These are phyloP conservation scores for Leptomonas pyrrhocoris DNA, from an alignment of 208 protist genomes.

Conservation along the genomic window DNA sequence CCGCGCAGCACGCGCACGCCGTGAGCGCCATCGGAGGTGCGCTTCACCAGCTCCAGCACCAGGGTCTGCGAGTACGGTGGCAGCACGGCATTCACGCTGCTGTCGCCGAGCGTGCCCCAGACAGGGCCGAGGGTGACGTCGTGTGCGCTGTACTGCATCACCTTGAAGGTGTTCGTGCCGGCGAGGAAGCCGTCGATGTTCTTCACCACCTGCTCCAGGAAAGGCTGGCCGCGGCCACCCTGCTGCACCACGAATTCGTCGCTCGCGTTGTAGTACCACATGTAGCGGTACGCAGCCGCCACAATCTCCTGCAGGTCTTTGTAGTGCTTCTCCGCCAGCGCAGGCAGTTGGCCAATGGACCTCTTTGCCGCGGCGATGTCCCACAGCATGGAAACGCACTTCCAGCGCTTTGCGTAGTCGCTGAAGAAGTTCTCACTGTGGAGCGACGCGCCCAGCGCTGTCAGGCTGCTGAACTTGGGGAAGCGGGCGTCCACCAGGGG, in stretches of 20 bases:
- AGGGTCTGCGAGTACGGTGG: conserved; percentile 48
- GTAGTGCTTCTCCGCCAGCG: conserved; percentile 22
- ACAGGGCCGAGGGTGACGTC: conserved; percentile 37
- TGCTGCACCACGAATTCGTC: conserved; percentile 31
- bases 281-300: conserved; percentile 6
- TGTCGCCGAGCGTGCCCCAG: conserved; percentile 42
- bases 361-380: conserved; percentile 49
- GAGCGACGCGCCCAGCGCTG: conserved; percentile 27
- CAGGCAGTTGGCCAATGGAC: conserved; percentile 12
- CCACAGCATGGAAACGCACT: conserved; percentile 35
- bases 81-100: conserved; percentile 24
- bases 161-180: conserved; percentile 39
- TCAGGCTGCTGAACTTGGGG: conserved; percentile 29
- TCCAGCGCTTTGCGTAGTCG: conserved; percentile 22
- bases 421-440: conserved; percentile 42
- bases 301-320: conserved; percentile 33
- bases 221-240: conserved; percentile 46
- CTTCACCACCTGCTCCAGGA: conserved; percentile 43
- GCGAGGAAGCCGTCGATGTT: conserved; percentile 35
- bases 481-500: conserved; percentile 26
- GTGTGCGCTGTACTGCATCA: conserved; percentile 61
- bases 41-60: conserved; percentile 52
- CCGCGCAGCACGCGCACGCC: conserved; percentile 58
- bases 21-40: conserved; percentile 20
- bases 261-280: conserved; percentile 34